A percentile compares a stretch with the other conserved stretches of the same genome.
Conservation (phyloP, 345 rosid species). For the Hibiscus syriacus region DNA sequence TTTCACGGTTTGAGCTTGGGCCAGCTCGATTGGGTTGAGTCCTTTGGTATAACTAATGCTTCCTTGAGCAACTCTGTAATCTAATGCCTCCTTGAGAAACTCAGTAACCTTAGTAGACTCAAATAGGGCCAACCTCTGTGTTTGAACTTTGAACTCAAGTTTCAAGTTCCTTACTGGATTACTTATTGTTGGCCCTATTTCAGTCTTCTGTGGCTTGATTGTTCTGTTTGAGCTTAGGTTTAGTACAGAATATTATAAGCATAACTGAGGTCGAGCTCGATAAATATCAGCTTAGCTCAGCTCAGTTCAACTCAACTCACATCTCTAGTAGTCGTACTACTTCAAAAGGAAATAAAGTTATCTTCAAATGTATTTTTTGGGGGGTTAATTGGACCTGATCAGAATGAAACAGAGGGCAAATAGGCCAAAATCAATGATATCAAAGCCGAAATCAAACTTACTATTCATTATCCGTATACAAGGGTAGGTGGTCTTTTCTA, state of each 20-base stretch:
- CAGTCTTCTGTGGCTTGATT: background rate
- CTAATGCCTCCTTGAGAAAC: too few species aligned
- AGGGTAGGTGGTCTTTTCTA: slow-evolving; percentile 32
- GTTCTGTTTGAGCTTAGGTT: background rate
- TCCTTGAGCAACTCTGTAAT: background rate
- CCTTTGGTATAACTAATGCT: background rate
- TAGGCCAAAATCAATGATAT: slow-evolving; percentile 37
- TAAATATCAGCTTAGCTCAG: background rate
- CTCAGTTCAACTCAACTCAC: too few species aligned
- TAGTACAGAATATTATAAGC: background rate
- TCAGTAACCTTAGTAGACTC: too few species aligned
- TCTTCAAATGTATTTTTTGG: background rate
- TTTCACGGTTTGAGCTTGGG: background rate
- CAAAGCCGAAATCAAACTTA: slow-evolving; percentile 35
- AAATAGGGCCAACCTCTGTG: too few species aligned
- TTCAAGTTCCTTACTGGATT: background rate
- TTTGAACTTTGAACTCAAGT: background rate
- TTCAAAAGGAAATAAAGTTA: background rate
- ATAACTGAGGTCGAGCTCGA: background rate
- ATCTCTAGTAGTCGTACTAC: background rate
- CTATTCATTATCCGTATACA: slow-evolving; percentile 72
- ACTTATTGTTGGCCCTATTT: background rate
- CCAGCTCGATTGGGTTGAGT: background rate
- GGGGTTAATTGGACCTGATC: slow-evolving; percentile 52
- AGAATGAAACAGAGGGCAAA: slow-evolving; percentile 72